Percentiles rank a stretch among this genome's conserved stretches.
Evolutionary conservation across 169 alveolate genomes (phyloP).

Genomic region (Plasmodium knowlesi): DNA sequence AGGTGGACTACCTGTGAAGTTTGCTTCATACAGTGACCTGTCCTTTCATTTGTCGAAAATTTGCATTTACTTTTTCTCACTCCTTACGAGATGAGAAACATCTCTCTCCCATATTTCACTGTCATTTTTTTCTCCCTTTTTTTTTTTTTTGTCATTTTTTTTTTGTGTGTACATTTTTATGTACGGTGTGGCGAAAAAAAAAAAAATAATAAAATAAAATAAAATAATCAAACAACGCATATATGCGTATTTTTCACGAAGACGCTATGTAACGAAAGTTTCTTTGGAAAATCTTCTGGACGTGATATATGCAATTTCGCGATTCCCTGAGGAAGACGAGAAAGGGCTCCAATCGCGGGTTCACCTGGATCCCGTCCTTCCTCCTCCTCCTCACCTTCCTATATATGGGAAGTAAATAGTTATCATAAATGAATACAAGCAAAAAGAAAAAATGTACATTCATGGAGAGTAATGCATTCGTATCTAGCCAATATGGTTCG

Average conservation of each 20-base stretch:
- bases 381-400: background rate
- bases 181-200: background rate
- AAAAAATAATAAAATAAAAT: background rate
- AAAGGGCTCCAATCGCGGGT: background rate
- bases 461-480: slow-evolving; percentile 34
- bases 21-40: background rate
- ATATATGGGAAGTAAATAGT: slow-evolving; percentile 36
- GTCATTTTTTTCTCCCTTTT: background rate
- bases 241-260: background rate
- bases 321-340: slow-evolving; percentile 6
- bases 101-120: background rate
- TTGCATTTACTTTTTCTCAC: background rate
- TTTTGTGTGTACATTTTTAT: background rate
- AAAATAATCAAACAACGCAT: background rate
- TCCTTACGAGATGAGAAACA: background rate
- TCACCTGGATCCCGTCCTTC: background rate
- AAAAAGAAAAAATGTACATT: slow-evolving; percentile 35
- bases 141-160: background rate
- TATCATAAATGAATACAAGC: slow-evolving; percentile 15
- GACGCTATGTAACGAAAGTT: slow-evolving; percentile 5
- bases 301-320: slow-evolving; percentile 13
- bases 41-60: background rate
- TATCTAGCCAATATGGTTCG: slow-evolving; percentile 42
- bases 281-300: background rate
- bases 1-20: slow-evolving; percentile 16